Percentiles rank a stretch among this genome's conserved stretches.
Evolutionary conservation across 2,329 filamentous ascomycete species (phyloP).

Genomic region (Arthrobotrys sinensis): DNA sequence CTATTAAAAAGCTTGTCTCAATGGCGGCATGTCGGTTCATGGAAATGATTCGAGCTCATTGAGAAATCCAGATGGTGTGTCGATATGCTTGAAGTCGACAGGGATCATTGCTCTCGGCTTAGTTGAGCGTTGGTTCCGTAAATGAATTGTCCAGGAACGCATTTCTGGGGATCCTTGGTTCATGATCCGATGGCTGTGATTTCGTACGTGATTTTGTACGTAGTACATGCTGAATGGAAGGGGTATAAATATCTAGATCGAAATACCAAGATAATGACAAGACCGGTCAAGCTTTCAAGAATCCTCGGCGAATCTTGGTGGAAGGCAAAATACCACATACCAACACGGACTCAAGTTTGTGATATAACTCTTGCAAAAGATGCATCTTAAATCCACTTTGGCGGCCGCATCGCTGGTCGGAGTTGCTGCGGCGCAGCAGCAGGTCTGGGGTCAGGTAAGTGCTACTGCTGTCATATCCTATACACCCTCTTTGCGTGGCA

Average conservation of each 20-base stretch:
- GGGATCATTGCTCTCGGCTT: constrained; percentile 15
- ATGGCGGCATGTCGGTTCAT: background rate
- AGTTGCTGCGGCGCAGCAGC: constrained; percentile 43
- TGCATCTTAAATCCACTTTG: constrained; percentile 27
- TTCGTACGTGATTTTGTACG: background rate
- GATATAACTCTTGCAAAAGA: background rate
- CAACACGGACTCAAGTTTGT: background rate
- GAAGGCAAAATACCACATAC: background rate
- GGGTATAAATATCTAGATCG: constrained; percentile 9
- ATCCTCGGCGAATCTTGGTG: constrained; percentile 7
- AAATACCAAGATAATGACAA: constrained; percentile 36
- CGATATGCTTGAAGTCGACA: background rate
- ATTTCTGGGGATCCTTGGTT: background rate
- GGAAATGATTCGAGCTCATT: background rate
- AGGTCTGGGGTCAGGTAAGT: constrained; percentile 37
- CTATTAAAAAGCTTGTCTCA: constrained; percentile 4
- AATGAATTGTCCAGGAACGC: background rate
- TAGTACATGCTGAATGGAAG: background rate
- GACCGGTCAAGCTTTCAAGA: constrained; percentile 21
- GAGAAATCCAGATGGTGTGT: background rate
- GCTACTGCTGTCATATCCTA: background rate
- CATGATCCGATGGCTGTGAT: background rate
- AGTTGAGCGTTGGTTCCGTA: constrained; percentile 18
- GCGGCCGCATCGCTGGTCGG: constrained; percentile 21
- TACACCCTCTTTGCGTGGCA: too few relatives aligned